Conservation (phyloP, 1,139 yeast genomes). For the Kodamaea sp. region DNA sequence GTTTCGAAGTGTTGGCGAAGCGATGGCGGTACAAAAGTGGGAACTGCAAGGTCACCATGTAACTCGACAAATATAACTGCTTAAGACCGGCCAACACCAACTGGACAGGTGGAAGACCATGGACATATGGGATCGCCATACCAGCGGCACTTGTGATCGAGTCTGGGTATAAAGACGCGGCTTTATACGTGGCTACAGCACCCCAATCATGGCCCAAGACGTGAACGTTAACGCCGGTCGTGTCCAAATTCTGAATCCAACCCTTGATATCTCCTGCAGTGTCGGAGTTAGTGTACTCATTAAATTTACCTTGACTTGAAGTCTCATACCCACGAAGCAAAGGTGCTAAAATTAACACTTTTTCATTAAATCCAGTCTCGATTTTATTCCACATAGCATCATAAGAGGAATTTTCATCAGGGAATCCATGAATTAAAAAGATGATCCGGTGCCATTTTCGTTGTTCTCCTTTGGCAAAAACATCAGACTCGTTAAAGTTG, state of each 20-base stretch:
- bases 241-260: conserved; percentile 29
- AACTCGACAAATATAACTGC: conserved; percentile 36
- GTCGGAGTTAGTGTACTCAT: conserved; percentile 27
- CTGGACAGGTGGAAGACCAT: conserved; percentile 28
- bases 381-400: conserved; percentile 25
- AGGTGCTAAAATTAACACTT: conserved; percentile 34
- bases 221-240: conserved; percentile 31
- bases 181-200: conserved; percentile 35
- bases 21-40: conserved; percentile 22
- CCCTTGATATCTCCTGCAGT: conserved; percentile 35
- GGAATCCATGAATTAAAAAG: conserved; percentile 42
- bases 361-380: conserved; percentile 17
- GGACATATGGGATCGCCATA: conserved; percentile 40
- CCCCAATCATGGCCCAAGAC: conserved; percentile 50
- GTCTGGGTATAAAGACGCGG: conserved; percentile 37
- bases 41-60: conserved; percentile 42
- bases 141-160: conserved; percentile 33
- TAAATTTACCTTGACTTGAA: conserved; percentile 28
- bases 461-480: conserved; percentile 12
- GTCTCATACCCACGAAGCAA: conserved; percentile 41
- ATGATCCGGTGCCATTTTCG: conserved; percentile 27
- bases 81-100: conserved; percentile 29
- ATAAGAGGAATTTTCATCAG: conserved; percentile 36
- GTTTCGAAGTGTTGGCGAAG: conserved; percentile 11
- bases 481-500: conserved; percentile 17